phyloP scores from a whole-genome alignment of 176 grass and related monocot genomes.

The Microstegium vimineum region DNA sequence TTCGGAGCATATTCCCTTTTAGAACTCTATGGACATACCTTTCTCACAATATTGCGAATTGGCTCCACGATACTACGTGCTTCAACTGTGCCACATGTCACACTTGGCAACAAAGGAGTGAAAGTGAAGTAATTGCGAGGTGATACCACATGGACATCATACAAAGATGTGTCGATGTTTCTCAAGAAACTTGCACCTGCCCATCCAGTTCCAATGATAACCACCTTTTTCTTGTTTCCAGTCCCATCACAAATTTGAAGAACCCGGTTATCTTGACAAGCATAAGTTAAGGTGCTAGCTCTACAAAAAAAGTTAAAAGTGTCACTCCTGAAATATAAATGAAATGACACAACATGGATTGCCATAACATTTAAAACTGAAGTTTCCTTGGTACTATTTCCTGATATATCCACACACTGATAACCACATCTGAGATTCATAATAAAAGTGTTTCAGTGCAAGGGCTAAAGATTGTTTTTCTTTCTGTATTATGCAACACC shows the following conservation, averaged over 20 bases:
- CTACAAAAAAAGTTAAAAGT: slow-evolving; percentile 37
- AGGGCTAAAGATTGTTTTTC: not conserved
- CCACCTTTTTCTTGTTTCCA: slow-evolving; percentile 72
- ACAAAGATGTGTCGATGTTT: slow-evolving; percentile 81
- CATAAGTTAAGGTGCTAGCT: slow-evolving; percentile 65
- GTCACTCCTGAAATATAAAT: not conserved
- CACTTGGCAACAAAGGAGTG: slow-evolving; percentile 85
- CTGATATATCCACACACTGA: no score
- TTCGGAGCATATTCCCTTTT: not conserved
- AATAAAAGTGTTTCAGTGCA: not conserved
- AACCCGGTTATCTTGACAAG: slow-evolving; percentile 46
- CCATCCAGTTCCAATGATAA: slow-evolving; percentile 93
- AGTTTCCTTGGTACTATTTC: no score
- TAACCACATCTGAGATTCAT: not conserved
- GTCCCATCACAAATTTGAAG: slow-evolving; percentile 42
- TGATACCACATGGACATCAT: slow-evolving; percentile 90
- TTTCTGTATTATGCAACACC: not conserved
- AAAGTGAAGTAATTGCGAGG: slow-evolving; percentile 97
- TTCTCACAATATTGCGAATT: slow-evolving; percentile 80
- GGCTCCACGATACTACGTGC: slow-evolving; percentile 90
- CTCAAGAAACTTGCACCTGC: slow-evolving; percentile 83
- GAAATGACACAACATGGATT: no score
- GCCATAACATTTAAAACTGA: not conserved
- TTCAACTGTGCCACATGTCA: slow-evolving; percentile 96
- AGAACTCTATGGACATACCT: slow-evolving; percentile 38